Percentiles rank a stretch among this genome's conserved stretches.
Evolutionary conservation across 2,329 filamentous ascomycete genomes (phyloP).

Genomic region (Epichloe hybrida): DNA sequence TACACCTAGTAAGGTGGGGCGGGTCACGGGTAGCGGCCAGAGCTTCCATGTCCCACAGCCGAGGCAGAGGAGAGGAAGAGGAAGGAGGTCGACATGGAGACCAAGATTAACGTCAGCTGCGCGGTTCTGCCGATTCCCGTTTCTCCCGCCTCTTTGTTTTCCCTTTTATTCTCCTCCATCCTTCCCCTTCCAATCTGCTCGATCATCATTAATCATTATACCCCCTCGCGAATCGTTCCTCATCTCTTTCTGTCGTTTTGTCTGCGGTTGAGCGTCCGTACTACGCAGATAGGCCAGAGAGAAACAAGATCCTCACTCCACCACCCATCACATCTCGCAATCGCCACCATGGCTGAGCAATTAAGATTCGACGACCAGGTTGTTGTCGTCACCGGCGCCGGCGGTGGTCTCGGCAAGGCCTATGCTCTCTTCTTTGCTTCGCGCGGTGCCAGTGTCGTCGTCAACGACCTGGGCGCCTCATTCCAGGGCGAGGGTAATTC

Average conservation of each 20-base stretch:
- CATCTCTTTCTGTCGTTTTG: constrained; percentile 4
- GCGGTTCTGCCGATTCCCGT: not conserved
- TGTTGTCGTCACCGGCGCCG: constrained; percentile 70
- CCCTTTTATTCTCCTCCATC: constrained; percentile 1
- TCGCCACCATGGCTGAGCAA: constrained; percentile 44
- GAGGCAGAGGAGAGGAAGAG: constrained; percentile 4
- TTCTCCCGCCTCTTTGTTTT: not conserved
- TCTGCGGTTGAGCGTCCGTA: constrained; percentile 2
- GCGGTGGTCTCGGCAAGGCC: constrained; percentile 65
- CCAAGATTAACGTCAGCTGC: not conserved
- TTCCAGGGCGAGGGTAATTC: constrained; percentile 87
- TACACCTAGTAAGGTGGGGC: not conserved
- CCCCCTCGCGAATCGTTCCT: not conserved
- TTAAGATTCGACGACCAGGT: constrained; percentile 76
- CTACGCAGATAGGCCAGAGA: not conserved
- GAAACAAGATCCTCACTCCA: not conserved
- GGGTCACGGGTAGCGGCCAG: constrained; percentile 3
- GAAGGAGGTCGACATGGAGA: no score
- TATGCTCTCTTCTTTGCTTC: constrained; percentile 86
- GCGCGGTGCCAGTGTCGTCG: constrained; percentile 84
- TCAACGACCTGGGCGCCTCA: constrained; percentile 88
- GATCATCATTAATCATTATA: not conserved
- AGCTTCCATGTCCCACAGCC: constrained; percentile 6
- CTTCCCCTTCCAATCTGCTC: constrained; percentile 2
- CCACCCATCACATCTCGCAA: constrained; percentile 8